Evolutionary conservation across 768 basidiomycete genomes (phyloP).

Genomic region (Imleria badia): DNA sequence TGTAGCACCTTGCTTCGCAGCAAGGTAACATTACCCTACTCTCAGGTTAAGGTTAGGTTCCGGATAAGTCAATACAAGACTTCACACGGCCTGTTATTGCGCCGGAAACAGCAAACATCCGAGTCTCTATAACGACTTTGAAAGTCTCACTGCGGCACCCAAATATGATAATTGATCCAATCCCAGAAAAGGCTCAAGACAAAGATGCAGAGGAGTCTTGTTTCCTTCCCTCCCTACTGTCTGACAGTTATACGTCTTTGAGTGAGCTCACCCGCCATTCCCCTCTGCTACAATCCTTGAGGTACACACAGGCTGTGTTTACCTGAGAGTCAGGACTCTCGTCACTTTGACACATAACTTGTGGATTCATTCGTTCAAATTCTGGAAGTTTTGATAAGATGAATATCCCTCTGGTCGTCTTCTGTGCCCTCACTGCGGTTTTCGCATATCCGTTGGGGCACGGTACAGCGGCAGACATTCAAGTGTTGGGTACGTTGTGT

Average conservation of each 20-base stretch:
- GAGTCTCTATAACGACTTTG: not conserved
- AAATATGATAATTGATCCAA: not conserved
- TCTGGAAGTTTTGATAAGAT: constrained; percentile 10
- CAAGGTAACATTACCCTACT: too few species aligned
- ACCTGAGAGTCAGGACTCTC: not conserved
- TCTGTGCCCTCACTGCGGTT: not conserved
- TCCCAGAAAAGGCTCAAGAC: too few species aligned
- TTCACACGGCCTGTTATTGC: too few species aligned
- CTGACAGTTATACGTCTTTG: not conserved
- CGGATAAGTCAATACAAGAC: too few species aligned
- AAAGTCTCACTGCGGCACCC: not conserved
- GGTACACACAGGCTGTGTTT: not conserved
- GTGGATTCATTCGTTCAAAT: constrained; percentile 30
- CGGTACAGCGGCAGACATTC: constrained; percentile 22
- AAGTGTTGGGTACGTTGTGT: constrained; percentile 57
- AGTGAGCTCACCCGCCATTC: not conserved
- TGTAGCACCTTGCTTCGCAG: too few species aligned
- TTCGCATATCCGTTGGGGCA: constrained; percentile 11
- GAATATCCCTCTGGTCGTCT: not conserved
- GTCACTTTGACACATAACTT: too few species aligned
- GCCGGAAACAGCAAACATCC: too few species aligned
- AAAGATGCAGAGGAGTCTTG: not conserved
- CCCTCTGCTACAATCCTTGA: not conserved
- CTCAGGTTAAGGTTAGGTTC: too few species aligned
- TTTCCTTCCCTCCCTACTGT: not conserved